These are phyloP conservation scores for Metschnikowia anglica DNA, from an alignment of 805 yeast genomes.

Conservation along the genomic window DNA sequence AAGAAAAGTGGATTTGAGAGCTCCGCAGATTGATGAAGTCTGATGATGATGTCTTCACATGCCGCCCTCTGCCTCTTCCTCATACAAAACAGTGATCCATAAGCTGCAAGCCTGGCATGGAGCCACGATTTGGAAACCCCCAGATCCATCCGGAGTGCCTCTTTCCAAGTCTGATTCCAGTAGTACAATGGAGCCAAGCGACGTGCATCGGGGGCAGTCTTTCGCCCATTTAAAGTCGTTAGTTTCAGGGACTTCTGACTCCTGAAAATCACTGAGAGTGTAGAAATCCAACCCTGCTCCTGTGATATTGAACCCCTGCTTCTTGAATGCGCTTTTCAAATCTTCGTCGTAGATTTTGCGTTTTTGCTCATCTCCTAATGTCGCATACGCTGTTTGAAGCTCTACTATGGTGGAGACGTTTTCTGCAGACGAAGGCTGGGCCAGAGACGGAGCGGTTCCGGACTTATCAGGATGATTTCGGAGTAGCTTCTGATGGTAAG, in stretches of 20 bases:
- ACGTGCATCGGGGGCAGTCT: conserved; percentile 69
- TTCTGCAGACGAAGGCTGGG: not conserved
- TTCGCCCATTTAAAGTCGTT: conserved; percentile 36
- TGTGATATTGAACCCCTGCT: conserved; percentile 38
- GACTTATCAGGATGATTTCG: conserved; percentile 78
- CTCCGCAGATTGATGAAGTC: not conserved
- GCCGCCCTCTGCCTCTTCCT: conserved; percentile 37
- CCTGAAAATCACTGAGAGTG: conserved; percentile 61
- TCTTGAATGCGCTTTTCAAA: conserved; percentile 33
- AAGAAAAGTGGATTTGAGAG: no score
- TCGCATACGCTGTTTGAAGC: conserved; percentile 64
- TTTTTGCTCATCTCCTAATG: conserved; percentile 41
- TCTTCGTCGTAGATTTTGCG: conserved; percentile 54
- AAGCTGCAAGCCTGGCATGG: conserved; percentile 84
- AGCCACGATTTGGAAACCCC: conserved; percentile 61
- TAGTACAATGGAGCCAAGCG: conserved; percentile 52
- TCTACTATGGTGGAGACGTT: conserved; percentile 4
- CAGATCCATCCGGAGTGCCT: conserved; percentile 51
- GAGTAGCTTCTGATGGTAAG: conserved; percentile 63
- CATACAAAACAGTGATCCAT: conserved; percentile 77
- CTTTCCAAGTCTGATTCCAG: conserved; percentile 59
- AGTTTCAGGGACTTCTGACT: conserved; percentile 31
- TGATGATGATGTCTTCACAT: not conserved
- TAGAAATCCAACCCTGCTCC: conserved; percentile 72
- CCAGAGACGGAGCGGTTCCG: not conserved